These are phyloP conservation scores for Xylariaceae sp. DNA, from an alignment of 2,329 filamentous ascomycete genomes.

Conservation along the genomic window DNA sequence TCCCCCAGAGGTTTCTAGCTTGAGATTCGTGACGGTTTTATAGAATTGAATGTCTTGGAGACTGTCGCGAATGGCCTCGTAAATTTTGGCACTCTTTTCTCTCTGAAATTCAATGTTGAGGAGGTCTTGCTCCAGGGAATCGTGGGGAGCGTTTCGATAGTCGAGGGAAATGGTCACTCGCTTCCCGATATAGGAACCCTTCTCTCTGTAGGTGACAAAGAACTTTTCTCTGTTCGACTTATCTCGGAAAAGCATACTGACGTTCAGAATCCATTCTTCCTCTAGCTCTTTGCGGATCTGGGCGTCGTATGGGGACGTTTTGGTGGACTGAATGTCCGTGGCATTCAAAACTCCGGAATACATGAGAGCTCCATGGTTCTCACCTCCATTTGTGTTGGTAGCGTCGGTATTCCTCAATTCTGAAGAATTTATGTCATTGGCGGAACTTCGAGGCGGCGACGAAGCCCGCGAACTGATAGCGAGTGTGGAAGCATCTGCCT, in stretches of 20 bases:
- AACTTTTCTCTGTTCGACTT: constrained; percentile 92
- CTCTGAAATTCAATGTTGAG: constrained; percentile 73
- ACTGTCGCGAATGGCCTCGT: constrained; percentile 89
- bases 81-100: constrained; percentile 89
- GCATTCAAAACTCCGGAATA: constrained; percentile 22
- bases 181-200: constrained; percentile 67
- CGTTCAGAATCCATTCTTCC: constrained; percentile 86
- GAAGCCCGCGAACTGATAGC: constrained; percentile 24
- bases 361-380: constrained; percentile 28
- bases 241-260: constrained; percentile 97
- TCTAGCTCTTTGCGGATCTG: constrained; percentile 78
- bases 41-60: constrained; percentile 94
- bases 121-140: constrained; percentile 82
- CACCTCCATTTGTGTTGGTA: constrained; percentile 20
- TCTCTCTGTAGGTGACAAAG: constrained; percentile 89
- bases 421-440: constrained; percentile 33
- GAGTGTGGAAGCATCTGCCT: constrained; percentile 24
- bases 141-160: constrained; percentile 72
- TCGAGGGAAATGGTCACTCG: constrained; percentile 91
- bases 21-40: constrained; percentile 90
- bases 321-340: constrained; percentile 44
- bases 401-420: constrained; percentile 23
- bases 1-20: constrained; percentile 81
- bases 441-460: constrained; percentile 31
- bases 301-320: constrained; percentile 53